Base-by-base conservation (phyloP, 2,329 filamentous ascomycete genomes). In the Curvularia sp. region DNA sequence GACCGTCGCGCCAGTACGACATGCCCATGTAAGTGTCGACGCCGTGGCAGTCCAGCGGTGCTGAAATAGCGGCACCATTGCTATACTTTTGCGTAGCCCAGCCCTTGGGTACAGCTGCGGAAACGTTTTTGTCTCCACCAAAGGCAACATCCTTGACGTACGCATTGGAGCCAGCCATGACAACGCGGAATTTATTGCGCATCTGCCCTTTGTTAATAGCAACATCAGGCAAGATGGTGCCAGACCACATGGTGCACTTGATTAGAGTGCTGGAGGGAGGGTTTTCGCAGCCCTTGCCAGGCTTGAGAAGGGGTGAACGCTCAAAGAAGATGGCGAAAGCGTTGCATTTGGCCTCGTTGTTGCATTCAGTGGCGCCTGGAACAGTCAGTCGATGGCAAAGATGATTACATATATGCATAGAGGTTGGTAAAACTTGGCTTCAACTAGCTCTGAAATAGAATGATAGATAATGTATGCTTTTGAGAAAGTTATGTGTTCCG, bases 31-130 rank as follows among this genome's bases (percentile, higher is more conserved):
- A 70, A 9, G 58, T 74, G 50, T 75, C 62, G 3, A 57, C 26
- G 22, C 58, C 60, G 42, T 66, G 60, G 67, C 70, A 75, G 67
- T 75, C 72, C 15, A 63, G 55, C 18, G 68, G 71, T 6, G 71
- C 72, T 49, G 72, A 63, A 48, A 77, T 76, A 38, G 72, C 68
- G 33, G 60, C 64, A 22, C 66, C 66, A 20, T 43, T 28, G 22
- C 58, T 63, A 49, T 55, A 48, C 31, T 49, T 18, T 26, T 53
- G 64, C 61, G 70, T 53, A 15, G 30, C n/a, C 35, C 46, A 68
- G 18, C 26, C 44, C 5, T 26, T 41, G 20, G 31, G 39, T 15
- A 58, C 9, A 24, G 24, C 24, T 30, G 49, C 43, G 1, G 33
- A 31, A 10, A 8, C 3, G 6, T 52, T 9, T 6, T 31, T 67